Percentiles rank a stretch among this genome's conserved stretches.
Conservation (phyloP, 108 stramenopile species). For the Cyclotella kingstonii region DNA sequence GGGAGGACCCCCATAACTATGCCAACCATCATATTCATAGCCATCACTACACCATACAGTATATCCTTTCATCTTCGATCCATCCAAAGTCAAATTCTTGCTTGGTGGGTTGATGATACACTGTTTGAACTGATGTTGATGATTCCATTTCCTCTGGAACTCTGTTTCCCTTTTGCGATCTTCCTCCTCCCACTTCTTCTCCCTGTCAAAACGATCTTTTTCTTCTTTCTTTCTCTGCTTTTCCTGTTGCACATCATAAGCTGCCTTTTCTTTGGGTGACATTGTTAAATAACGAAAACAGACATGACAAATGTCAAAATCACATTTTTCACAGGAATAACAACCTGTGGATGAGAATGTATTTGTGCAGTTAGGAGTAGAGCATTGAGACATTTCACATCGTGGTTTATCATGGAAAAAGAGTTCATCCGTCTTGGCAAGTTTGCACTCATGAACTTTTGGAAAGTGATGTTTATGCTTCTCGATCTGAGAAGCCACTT, state of each 20-base stretch:
- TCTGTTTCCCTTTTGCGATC: conserved; percentile 9
- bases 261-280: conserved; percentile 20
- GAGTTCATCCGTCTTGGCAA: conserved; percentile 19
- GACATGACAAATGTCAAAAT: conserved; percentile 19
- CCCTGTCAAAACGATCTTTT: conserved; percentile 4
- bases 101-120: conserved; percentile 10
- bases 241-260: conserved; percentile 11
- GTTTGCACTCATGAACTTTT: conserved; percentile 16
- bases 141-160: conserved; percentile 13
- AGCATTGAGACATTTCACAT: neutral
- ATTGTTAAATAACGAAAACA: conserved; percentile 18
- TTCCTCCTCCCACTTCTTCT: conserved; percentile 6
- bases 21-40: conserved; percentile 32
- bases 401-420: conserved; percentile 5
- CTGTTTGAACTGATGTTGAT: conserved; percentile 7
- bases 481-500: conserved; percentile 4
- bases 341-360: neutral
- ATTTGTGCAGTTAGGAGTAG: neutral
- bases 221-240: neutral
- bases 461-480: conserved; percentile 6
- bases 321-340: conserved; percentile 23
- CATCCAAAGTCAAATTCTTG: conserved; percentile 15
- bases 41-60: conserved; percentile 29
- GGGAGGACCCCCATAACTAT: conserved; percentile 19
- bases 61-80: conserved; percentile 16